A percentile compares a stretch with the other conserved stretches of the same genome.
phyloP scores from a whole-genome alignment of 2,329 filamentous ascomycete genomes.

The Conoideocrella luteorostrata region DNA sequence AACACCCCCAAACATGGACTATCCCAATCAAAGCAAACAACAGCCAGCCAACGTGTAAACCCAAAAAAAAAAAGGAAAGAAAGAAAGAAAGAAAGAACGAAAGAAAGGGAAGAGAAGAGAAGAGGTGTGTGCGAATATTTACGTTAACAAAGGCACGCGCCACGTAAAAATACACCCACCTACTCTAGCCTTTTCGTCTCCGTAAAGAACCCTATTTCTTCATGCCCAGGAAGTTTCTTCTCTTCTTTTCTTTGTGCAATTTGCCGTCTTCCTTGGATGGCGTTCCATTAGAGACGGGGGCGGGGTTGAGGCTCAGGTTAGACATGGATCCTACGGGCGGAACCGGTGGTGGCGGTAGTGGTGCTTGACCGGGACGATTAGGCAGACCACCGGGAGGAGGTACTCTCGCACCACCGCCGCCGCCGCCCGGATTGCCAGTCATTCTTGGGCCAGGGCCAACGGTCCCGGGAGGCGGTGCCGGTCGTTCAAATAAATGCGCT shows the following conservation, averaged over 20 bases:
- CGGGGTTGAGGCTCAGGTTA: constrained; percentile 42
- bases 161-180: too few species aligned
- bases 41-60: too few species aligned
- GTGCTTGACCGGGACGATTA: constrained; percentile 15
- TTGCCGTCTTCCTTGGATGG: constrained; percentile 30
- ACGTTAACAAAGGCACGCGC: too few species aligned
- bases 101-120: too few species aligned
- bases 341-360: constrained; percentile 10
- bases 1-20: too few species aligned
- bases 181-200: constrained; percentile 2
- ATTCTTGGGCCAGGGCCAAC: constrained; percentile 3
- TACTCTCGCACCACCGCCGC: background rate
- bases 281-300: constrained; percentile 10
- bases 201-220: constrained; percentile 45
- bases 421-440: background rate
- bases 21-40: too few species aligned
- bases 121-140: too few species aligned
- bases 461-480: constrained; percentile 40
- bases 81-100: too few species aligned
- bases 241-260: constrained; percentile 55
- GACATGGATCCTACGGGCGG: constrained; percentile 51
- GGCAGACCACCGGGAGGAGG: constrained; percentile 18
- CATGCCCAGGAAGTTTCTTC: constrained; percentile 49
- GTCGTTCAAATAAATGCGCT: constrained; percentile 75
- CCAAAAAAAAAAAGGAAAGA: too few species aligned